Evolutionary conservation across 768 basidiomycete species (phyloP).

Genomic region (Pisolithus albus): DNA sequence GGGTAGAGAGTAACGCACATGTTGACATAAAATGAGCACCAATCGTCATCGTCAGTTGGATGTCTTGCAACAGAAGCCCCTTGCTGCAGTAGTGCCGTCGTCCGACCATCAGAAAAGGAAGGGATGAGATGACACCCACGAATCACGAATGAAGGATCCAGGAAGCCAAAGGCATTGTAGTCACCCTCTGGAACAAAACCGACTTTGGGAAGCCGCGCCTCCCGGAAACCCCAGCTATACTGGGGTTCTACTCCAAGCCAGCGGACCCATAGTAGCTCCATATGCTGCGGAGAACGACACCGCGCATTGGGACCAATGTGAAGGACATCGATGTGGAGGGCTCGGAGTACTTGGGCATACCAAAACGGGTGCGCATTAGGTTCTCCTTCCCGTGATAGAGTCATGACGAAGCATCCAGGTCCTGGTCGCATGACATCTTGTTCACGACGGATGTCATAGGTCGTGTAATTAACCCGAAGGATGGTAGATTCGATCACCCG

Average conservation of each 20-base stretch:
- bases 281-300: neutral
- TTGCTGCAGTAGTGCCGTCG: neutral
- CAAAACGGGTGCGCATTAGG: conserved; percentile 22
- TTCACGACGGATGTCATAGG: conserved; percentile 21
- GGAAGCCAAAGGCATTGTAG: conserved; percentile 27
- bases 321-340: conserved; percentile 23
- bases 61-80: neutral
- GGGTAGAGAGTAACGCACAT: conserved; percentile 12
- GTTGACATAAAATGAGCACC: conserved; percentile 19
- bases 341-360: conserved; percentile 26
- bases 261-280: conserved; percentile 31
- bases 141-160: conserved; percentile 29
- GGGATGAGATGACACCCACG: conserved; percentile 30
- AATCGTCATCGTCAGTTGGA: conserved; percentile 10
- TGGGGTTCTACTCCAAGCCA: conserved; percentile 22
- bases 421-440: conserved; percentile 16
- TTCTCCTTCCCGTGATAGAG: conserved; percentile 8
- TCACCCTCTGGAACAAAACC: too few species aligned
- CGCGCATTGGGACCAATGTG: too few species aligned
- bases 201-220: conserved; percentile 3
- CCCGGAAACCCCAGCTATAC: neutral
- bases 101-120: conserved; percentile 19
- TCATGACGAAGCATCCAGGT: conserved; percentile 17
- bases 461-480: conserved; percentile 27
- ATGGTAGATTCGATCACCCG: conserved; percentile 15